These are phyloP conservation scores for Yamadazyma kitorensis DNA, from an alignment of 805 yeast species.

Conservation along the genomic window DNA sequence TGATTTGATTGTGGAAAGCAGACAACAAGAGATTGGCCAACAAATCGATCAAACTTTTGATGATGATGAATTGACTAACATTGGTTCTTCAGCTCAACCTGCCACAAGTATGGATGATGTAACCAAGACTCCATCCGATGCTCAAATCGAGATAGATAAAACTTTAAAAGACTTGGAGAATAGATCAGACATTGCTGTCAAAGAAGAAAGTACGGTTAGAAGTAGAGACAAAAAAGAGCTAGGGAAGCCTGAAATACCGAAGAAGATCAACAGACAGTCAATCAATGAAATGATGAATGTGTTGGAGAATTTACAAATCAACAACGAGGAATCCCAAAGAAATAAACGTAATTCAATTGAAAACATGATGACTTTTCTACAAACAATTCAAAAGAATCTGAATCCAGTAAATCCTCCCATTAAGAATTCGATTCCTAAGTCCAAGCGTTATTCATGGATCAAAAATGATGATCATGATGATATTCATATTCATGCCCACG, in stretches of 20 bases:
- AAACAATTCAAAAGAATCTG: conserved; percentile 10
- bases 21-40: neutral
- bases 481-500: neutral
- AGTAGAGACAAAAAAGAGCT: too few relatives aligned
- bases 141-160: neutral
- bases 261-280: conserved; percentile 22
- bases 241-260: conserved; percentile 1
- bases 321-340: conserved; percentile 8
- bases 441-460: too few relatives aligned
- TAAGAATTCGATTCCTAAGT: too few relatives aligned
- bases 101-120: neutral
- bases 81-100: neutral
- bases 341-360: conserved; percentile 19
- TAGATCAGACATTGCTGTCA: too few relatives aligned
- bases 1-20: neutral
- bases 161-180: too few relatives aligned
- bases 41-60: neutral
- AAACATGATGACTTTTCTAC: conserved; percentile 22
- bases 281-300: conserved; percentile 32
- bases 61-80: neutral
- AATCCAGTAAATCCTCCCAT: neutral
- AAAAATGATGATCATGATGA: too few relatives aligned
- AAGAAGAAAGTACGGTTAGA: too few relatives aligned
- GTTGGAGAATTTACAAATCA: conserved; percentile 15
- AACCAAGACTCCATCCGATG: neutral